Base-by-base conservation (phyloP, 352 stramenopile genomes). In the Phytophthora chlamydospora region DNA sequence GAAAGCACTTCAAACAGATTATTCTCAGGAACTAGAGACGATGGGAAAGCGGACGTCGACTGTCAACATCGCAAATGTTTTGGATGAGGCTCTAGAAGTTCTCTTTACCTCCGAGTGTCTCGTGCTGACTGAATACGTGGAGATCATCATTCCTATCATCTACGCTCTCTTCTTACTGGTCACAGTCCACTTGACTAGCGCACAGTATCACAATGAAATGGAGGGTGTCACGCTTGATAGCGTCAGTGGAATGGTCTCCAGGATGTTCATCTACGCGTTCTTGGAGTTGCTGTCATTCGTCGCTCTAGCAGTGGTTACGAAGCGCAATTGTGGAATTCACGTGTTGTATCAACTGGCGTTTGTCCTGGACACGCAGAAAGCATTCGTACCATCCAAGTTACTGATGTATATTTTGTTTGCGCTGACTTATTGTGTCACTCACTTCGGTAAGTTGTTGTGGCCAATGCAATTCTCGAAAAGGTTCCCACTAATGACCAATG, bases 131-230 rank as follows among this genome's bases (percentile, higher is more conserved):
- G 66, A 75, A 39, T 75, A 71, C 44, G 45, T 57, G 9, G 67
- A 76, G 31, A 55, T 62, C 6, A 52, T 76, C 47, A 66, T 76
- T 41, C 67, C 67, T 0, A 35, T 65, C 5, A 56, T 72, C 7
- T 69, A 72, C 43, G 58, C n/a, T 7, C 48, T 27, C 10, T 69
- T 24, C 14, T 52, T 45, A 33, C 3, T 45, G 3, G 40, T 58
- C 12, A 45, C 62, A 32, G 14, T 58, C 7, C 21, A 47, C 1
- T 42, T 62, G 11, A 46, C 62, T 0, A 72, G 68, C 38, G 55
- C 44, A 9, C 6, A 44, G 14, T 76, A 66, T 34, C 70, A 76
- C 38, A 55, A 52, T n/a, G 63, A 71, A 32, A 57, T 71, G 16
- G 24, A 55, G 7, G 29, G 39, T 8, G 58, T 71, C 10, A 43